Evolutionary conservation across 495 filamentous ascomycete species (phyloP).

Genomic region (Neurospora sp.): DNA sequence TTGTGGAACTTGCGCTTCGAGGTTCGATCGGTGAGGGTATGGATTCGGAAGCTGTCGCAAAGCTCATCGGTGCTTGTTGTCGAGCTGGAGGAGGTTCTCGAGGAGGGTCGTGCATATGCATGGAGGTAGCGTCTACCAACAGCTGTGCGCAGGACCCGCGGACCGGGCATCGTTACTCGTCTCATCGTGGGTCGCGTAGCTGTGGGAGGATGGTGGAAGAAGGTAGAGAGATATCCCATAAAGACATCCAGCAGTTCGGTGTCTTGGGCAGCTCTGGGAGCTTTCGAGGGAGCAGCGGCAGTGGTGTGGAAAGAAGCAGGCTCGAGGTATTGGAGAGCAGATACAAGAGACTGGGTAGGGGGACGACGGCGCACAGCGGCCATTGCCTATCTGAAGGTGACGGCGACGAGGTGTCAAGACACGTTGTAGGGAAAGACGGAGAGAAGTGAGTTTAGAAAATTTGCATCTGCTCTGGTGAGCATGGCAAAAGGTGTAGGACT

Average conservation of each 20-base stretch:
- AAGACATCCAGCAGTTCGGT: conserved; percentile 27
- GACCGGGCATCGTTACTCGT: conserved; percentile 5
- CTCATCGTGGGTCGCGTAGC: conserved; percentile 1
- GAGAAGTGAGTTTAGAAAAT: neutral
- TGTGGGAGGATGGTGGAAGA: conserved; percentile 28
- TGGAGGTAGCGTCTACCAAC: conserved; percentile 11
- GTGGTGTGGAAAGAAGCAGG: neutral
- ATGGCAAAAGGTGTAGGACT: neutral
- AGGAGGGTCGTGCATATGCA: conserved; percentile 1
- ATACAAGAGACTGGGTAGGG: neutral
- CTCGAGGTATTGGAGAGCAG: conserved; percentile 1
- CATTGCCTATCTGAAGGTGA: conserved; percentile 4
- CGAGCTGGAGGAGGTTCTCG: conserved; percentile 4
- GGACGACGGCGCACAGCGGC: conserved; percentile 4
- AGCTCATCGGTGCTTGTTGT: conserved; percentile 1
- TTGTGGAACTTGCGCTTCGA: conserved; percentile 67
- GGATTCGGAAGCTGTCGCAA: conserved; percentile 1
- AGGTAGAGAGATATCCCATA: conserved; percentile 37
- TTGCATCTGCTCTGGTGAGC: neutral
- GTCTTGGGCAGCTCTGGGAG: neutral
- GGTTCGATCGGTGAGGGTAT: conserved; percentile 1
- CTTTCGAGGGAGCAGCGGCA: neutral
- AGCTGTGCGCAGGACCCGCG: conserved; percentile 6
- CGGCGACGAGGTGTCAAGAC: neutral
- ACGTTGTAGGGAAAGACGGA: neutral